phyloP scores from a whole-genome alignment of 164 flowering plant genomes.

The Nymphaea thermarum region DNA sequence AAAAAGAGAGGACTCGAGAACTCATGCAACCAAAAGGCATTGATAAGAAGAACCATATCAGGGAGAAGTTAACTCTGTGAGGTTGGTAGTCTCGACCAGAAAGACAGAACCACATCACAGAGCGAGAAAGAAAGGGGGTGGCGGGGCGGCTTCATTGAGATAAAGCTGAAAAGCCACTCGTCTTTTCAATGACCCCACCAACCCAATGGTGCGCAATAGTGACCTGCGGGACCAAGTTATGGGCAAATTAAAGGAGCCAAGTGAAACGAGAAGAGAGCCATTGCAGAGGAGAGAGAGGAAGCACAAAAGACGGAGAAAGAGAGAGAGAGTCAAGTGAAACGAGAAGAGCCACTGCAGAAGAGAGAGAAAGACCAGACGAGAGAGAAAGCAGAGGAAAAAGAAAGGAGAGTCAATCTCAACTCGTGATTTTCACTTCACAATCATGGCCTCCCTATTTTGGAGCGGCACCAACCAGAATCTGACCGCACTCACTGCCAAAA shows the following conservation, averaged over 20 bases:
- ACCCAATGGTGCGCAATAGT: background rate
- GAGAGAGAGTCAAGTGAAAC: background rate
- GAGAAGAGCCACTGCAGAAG: background rate
- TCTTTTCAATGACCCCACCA: background rate
- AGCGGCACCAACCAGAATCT: background rate
- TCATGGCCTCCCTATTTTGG: background rate
- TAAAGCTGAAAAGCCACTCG: background rate
- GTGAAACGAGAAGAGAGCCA: background rate
- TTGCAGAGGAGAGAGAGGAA: background rate
- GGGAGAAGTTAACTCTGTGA: background rate
- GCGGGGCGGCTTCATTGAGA: background rate
- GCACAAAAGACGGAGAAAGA: background rate
- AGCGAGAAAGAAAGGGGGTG: background rate
- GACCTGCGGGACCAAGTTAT: too few species aligned
- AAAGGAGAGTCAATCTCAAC: background rate
- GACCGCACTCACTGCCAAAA: background rate
- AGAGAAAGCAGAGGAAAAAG: background rate
- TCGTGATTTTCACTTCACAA: background rate
- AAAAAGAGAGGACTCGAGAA: background rate
- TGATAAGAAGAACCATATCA: background rate
- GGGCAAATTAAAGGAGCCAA: background rate
- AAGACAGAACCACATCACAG: background rate
- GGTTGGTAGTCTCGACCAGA: too few species aligned
- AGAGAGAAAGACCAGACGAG: background rate
- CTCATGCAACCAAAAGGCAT: background rate